These are phyloP conservation scores for Nannochloropsis oceanica DNA, from an alignment of 108 stramenopile genomes.

Conservation along the genomic window DNA sequence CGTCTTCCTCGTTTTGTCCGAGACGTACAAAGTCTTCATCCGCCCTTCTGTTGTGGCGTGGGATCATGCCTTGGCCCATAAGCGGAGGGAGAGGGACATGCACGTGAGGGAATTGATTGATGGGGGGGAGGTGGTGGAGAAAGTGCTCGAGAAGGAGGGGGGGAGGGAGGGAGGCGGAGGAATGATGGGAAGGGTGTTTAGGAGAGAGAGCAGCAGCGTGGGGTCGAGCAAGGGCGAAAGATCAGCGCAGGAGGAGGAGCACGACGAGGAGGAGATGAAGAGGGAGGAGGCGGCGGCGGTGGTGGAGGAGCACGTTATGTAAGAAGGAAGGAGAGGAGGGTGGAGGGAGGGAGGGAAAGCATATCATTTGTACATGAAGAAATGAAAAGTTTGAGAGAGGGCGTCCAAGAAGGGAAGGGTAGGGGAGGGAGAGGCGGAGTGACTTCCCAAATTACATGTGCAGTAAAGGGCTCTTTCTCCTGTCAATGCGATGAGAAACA, in stretches of 20 bases:
- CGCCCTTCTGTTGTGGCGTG: not conserved
- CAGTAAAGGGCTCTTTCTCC: too few species aligned
- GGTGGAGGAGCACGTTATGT: not conserved
- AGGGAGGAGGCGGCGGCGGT: not conserved
- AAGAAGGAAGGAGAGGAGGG: not conserved
- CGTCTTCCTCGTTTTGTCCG: not conserved
- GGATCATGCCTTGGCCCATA: not conserved
- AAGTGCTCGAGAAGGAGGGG: not conserved
- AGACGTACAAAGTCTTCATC: not conserved
- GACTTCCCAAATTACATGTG: too few species aligned
- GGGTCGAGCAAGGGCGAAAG: not conserved
- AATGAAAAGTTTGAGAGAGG: too few species aligned
- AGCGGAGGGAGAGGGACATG: not conserved
- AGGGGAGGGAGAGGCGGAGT: too few species aligned
- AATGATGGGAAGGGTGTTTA: not conserved
- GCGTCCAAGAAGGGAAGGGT: too few species aligned
- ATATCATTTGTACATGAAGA: too few species aligned
- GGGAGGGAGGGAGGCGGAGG: not conserved
- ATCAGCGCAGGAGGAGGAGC: not conserved
- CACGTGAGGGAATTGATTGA: not conserved
- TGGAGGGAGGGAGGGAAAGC: not conserved
- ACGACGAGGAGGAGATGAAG: not conserved
- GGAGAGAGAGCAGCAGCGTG: not conserved
- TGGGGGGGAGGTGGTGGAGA: not conserved
- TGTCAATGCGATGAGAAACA: too few species aligned